Base-by-base conservation (phyloP, 2,329 filamentous ascomycete genomes). In the Didymella pinodella region DNA sequence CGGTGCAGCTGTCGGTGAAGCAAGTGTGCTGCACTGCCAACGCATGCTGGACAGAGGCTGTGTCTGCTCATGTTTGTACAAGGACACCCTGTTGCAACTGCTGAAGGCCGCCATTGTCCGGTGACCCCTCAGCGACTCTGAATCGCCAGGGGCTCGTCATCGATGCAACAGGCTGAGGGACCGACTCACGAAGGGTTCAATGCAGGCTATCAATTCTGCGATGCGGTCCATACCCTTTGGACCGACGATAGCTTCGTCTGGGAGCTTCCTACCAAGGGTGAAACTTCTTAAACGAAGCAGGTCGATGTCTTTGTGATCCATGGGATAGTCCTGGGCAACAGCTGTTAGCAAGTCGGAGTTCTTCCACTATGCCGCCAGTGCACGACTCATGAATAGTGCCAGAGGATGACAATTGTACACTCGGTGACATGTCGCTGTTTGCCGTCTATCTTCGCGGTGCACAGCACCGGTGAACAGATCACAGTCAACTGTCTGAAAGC, bases 251-350 rank as follows among this genome's bases (percentile, higher is more conserved):
- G 91, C 81, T 10, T 82, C 77, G 68, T 88, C 92, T 12, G 83
- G 75, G 34, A 97, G 77, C 71, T 87, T 86, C 59, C 83, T 87
- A 36, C 86, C 84, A 22, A 96, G 78, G 0, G 90, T 93, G 74
- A 90, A 97, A 75, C 89, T 95, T 61, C 88, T 85, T 71, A 97
- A 82, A 68, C 92, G 90, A 54, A 97, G 82, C 51, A 97, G 83
- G 54, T 88, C 87, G 69, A 97, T 93, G 66, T 97, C 90, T 41
- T 85, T 81, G 73, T 97, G 91, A 57, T 91, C 88, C 20, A 85
- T 83, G 44, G 86, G 81, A 72, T 90, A 96, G 46, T 90, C 92
- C 90, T 94, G 54, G 20, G 59, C 54, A 50, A 45, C 28, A 18
- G 25, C 47, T 45, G 65, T 76, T 65, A 76, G 73, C 66, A 63